A percentile compares a stretch with the other conserved stretches of the same genome.
These are phyloP conservation scores for Coemansia sp. DNA, from an alignment of 192 early-diverging fungal genomes.

Conservation along the genomic window DNA sequence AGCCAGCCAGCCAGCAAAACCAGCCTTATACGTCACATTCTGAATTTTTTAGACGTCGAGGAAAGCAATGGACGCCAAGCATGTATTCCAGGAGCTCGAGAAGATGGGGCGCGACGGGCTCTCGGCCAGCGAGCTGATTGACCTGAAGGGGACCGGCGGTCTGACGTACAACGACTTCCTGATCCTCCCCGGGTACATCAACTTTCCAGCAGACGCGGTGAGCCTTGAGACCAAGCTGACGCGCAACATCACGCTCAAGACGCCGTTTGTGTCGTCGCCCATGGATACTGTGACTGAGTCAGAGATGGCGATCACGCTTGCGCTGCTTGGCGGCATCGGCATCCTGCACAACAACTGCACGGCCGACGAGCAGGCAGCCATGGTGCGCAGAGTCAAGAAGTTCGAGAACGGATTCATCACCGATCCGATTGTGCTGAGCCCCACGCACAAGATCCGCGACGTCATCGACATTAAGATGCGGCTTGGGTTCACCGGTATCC, in stretches of 20 bases:
- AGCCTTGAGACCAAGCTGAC: slow-evolving; percentile 86
- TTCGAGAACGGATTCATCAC: slow-evolving; percentile 99
- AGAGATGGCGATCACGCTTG: slow-evolving; percentile 99
- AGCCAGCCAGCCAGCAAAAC: not conserved
- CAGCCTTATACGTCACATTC: not conserved
- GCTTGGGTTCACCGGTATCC: slow-evolving; percentile 95
- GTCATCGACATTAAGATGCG: slow-evolving; percentile 84
- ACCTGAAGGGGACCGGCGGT: slow-evolving; percentile 78
- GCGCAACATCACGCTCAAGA: slow-evolving; percentile 87
- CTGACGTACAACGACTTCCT: slow-evolving; percentile 99
- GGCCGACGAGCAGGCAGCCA: slow-evolving; percentile 92
- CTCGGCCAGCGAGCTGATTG: slow-evolving; percentile 80
- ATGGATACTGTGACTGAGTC: slow-evolving; percentile 99
- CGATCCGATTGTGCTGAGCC: slow-evolving; percentile 86
- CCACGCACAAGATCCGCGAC: slow-evolving; percentile 81
- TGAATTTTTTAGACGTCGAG: not conserved
- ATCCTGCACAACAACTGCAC: slow-evolving; percentile 99
- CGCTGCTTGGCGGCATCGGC: slow-evolving; percentile 92
- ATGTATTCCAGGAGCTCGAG: slow-evolving; percentile 49
- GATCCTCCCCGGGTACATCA: slow-evolving; percentile 94
- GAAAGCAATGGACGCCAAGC: slow-evolving; percentile 36
- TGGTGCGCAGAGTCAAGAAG: slow-evolving; percentile 97
- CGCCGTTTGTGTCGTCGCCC: slow-evolving; percentile 92
- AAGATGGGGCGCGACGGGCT: slow-evolving; percentile 76
- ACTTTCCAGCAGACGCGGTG: slow-evolving; percentile 84